A percentile compares a stretch with the other conserved stretches of the same genome.
phyloP scores from a whole-genome alignment of 2,329 filamentous ascomycete genomes.

The Zasmidium cellare region DNA sequence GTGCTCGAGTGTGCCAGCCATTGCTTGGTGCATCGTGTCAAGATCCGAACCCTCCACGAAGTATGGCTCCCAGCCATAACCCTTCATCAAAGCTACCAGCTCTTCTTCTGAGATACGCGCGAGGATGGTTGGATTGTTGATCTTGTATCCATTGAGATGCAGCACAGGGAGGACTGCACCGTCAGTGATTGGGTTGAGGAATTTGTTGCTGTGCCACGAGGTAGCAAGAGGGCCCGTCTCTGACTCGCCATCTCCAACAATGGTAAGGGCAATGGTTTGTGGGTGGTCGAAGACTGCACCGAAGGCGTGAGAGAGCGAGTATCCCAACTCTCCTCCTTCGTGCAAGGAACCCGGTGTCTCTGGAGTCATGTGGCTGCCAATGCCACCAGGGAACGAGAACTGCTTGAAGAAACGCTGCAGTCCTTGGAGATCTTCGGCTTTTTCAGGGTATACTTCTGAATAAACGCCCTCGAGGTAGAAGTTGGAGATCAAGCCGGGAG shows the following conservation, averaged over 20 bases:
- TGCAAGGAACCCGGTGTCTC: slow-evolving; percentile 73
- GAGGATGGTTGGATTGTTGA: slow-evolving; percentile 75
- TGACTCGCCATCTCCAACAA: slow-evolving; percentile 80
- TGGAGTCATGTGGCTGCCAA: slow-evolving; percentile 42
- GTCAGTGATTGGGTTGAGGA: slow-evolving; percentile 75
- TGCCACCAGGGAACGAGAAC: slow-evolving; percentile 78
- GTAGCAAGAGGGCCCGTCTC: slow-evolving; percentile 78
- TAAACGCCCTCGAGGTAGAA: slow-evolving; percentile 77
- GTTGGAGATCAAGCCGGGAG: slow-evolving; percentile 73
- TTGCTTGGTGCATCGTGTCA: slow-evolving; percentile 76
- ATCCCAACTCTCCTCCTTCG: slow-evolving; percentile 80
- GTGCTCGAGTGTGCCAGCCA: slow-evolving; percentile 73
- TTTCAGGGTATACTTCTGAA: slow-evolving; percentile 74
- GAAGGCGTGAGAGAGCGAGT: slow-evolving; percentile 76
- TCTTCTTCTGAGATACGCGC: slow-evolving; percentile 74
- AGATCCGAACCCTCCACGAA: slow-evolving; percentile 76
- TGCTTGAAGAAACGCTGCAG: slow-evolving; percentile 78
- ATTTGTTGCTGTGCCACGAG: slow-evolving; percentile 80
- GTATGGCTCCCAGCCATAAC: slow-evolving; percentile 78
- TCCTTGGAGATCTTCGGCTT: slow-evolving; percentile 66
- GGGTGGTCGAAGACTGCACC: slow-evolving; percentile 75
- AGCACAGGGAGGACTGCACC: slow-evolving; percentile 76
- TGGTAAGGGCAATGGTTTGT: slow-evolving; percentile 70
- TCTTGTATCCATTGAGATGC: slow-evolving; percentile 82
- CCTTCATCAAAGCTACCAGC: slow-evolving; percentile 66